A percentile compares a stretch with the other conserved stretches of the same genome.
Conservation (phyloP, 257 asterid genomes). For the Oldenlandia corymbosa region DNA sequence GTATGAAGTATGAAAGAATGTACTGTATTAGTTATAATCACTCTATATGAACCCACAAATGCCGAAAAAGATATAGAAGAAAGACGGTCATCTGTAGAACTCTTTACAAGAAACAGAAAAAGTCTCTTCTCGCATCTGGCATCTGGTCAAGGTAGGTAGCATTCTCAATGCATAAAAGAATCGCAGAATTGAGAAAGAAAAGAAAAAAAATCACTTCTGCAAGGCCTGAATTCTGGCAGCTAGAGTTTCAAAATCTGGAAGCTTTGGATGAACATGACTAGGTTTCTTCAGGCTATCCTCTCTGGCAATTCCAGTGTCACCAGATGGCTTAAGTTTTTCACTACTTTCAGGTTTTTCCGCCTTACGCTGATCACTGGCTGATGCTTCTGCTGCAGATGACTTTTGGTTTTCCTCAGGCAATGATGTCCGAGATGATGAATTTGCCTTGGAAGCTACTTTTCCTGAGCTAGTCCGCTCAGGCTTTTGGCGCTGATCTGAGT, state of each 20-base stretch:
- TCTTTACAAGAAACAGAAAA: not conserved
- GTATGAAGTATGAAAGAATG: not conserved
- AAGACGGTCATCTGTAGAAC: not conserved
- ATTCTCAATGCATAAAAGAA: not conserved
- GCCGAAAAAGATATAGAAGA: not conserved
- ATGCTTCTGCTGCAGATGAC: slow-evolving; percentile 28
- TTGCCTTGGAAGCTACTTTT: slow-evolving; percentile 25
- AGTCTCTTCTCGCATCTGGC: not conserved
- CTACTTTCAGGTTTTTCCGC: slow-evolving; percentile 24
- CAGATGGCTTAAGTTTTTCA: slow-evolving; percentile 13
- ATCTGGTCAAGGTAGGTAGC: not conserved
- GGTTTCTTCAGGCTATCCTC: slow-evolving; percentile 47
- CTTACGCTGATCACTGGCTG: slow-evolving; percentile 23
- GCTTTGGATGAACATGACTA: slow-evolving; percentile 90
- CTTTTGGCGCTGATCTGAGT: slow-evolving; percentile 23
- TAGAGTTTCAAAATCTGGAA: slow-evolving; percentile 71
- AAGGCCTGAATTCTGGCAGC: slow-evolving; percentile 42
- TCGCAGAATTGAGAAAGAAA: not conserved
- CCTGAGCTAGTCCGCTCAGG: slow-evolving; percentile 32
- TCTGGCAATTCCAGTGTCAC: slow-evolving; percentile 26
- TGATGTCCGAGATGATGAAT: slow-evolving; percentile 29
- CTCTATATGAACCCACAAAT: not conserved
- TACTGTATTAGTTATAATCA: not conserved
- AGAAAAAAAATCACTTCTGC: slow-evolving; percentile 21
- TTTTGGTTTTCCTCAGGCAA: slow-evolving; percentile 16